Conservation (phyloP, 2,329 filamentous ascomycete genomes). For the Phialocephala subalpina region DNA sequence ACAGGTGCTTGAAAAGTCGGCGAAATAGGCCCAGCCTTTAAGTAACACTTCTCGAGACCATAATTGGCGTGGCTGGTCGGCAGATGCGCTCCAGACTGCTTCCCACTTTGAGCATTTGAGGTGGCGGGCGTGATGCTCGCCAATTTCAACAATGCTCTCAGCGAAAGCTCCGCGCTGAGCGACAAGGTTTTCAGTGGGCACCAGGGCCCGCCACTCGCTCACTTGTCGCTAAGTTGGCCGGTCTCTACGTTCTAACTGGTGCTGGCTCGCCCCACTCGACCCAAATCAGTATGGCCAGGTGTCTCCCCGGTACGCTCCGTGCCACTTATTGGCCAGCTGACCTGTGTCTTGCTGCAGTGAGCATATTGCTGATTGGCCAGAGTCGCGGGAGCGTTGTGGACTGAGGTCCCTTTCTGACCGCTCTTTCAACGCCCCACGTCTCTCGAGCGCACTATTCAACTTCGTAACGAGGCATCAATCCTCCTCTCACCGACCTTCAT, state of each 20-base stretch:
- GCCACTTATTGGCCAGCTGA: constrained; percentile 33
- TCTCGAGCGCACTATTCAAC: constrained; percentile 30
- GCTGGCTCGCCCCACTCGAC: background rate
- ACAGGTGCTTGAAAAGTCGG: constrained; percentile 8
- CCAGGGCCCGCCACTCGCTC: background rate
- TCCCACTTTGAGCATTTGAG: background rate
- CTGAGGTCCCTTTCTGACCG: background rate
- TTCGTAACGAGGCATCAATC: constrained; percentile 31
- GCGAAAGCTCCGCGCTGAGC: background rate
- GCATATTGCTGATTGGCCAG: constrained; percentile 8
- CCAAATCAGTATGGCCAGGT: constrained; percentile 13
- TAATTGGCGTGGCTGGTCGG: constrained; percentile 13
- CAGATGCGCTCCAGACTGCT: background rate
- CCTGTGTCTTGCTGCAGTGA: constrained; percentile 33
- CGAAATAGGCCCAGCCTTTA: constrained; percentile 18
- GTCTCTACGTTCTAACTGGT: too few species aligned
- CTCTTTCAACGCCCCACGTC: constrained; percentile 18
- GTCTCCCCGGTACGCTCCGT: background rate
- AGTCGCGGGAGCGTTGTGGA: background rate
- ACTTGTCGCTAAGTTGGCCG: background rate
- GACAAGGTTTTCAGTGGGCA: constrained; percentile 10
- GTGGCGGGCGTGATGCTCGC: background rate
- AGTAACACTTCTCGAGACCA: constrained; percentile 14
- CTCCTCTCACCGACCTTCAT: constrained; percentile 42
- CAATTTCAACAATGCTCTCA: background rate